Conservation (phyloP, 148 eudicot genomes). For the Polygonum aviculare region DNA sequence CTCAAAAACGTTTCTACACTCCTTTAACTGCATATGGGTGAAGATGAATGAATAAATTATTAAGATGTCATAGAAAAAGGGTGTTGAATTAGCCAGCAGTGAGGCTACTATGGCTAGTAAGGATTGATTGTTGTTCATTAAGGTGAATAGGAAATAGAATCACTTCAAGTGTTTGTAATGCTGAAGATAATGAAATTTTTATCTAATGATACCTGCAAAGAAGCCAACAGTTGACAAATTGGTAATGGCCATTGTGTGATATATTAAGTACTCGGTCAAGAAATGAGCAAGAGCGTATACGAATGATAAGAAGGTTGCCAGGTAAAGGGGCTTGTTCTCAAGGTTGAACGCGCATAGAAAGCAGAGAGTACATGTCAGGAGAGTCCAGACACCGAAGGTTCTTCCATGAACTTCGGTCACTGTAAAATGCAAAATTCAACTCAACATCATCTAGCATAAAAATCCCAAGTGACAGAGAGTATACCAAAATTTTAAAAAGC, state of each 20-base stretch:
- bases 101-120: background rate
- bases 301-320: constrained; percentile 69
- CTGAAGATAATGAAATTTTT: background rate
- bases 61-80: background rate
- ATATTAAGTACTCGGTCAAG: constrained; percentile 70
- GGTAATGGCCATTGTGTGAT: constrained; percentile 65
- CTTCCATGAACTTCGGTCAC: constrained; percentile 98
- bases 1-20: background rate
- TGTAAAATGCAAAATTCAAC: constrained; percentile 21
- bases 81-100: background rate
- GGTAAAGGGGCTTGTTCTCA: constrained; percentile 81
- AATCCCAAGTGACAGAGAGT: background rate
- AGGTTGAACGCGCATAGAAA: constrained; percentile 90
- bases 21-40: background rate
- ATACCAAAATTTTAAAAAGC: background rate
- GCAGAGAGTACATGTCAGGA: constrained; percentile 91
- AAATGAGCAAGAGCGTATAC: constrained; percentile 89
- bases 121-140: background rate
- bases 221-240: constrained; percentile 81
- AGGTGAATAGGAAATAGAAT: background rate
- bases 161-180: background rate
- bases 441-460: background rate
- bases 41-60: background rate
- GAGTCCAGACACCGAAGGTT: constrained; percentile 94
- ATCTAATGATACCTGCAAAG: constrained; percentile 63